phyloP scores from a whole-genome alignment of 495 filamentous ascomycete genomes.

The Neurospora sp. region DNA sequence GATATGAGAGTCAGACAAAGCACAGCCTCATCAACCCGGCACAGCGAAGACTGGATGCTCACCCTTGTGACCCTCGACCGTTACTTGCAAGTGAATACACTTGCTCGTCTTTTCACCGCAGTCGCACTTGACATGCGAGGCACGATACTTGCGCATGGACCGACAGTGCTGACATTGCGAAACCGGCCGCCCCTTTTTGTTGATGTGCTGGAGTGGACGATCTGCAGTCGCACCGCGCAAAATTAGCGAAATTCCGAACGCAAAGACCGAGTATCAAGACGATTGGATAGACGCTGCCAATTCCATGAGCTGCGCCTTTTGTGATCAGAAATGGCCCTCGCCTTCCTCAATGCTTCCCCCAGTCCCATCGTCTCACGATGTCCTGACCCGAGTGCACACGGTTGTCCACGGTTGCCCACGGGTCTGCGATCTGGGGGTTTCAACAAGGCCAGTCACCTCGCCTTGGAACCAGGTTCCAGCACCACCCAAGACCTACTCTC shows the following conservation, averaged over 20 bases:
- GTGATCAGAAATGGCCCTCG: background rate
- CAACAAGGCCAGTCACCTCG: background rate
- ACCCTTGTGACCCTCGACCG: constrained; percentile 46
- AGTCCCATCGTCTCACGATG: background rate
- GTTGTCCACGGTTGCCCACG: background rate
- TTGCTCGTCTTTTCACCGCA: constrained; percentile 85
- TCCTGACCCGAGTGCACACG: background rate
- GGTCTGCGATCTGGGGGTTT: background rate
- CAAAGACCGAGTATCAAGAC: background rate
- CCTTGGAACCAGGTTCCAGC: background rate
- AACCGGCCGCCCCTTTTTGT: constrained; percentile 96
- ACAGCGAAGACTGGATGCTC: constrained; percentile 25
- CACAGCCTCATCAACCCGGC: constrained; percentile 25
- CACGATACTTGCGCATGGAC: constrained; percentile 90
- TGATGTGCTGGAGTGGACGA: constrained; percentile 88
- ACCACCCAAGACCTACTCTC: background rate
- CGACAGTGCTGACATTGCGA: constrained; percentile 98
- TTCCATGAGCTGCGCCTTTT: background rate
- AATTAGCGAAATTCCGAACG: background rate
- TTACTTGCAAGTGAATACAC: constrained; percentile 51
- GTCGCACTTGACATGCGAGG: constrained; percentile 93
- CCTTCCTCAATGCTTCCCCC: background rate
- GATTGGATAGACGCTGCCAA: background rate
- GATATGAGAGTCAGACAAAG: constrained; percentile 38
- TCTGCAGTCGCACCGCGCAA: constrained; percentile 43